Evolutionary conservation across 1,284 basidiomycete species (phyloP).

Genomic region (Laetiporus sulphureus): DNA sequence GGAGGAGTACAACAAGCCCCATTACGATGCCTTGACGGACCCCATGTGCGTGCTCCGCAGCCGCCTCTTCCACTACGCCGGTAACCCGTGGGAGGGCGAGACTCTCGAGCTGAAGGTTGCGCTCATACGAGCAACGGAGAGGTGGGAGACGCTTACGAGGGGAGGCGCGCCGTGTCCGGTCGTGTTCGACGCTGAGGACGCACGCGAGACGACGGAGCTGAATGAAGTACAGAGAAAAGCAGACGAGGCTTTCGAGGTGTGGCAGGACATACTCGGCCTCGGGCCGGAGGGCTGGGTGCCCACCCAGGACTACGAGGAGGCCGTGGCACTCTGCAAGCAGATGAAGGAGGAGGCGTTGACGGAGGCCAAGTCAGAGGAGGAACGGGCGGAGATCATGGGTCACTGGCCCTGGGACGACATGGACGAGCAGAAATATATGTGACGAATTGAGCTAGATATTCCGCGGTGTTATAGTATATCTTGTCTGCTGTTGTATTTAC

Average conservation of each 20-base stretch:
- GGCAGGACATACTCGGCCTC: slow-evolving; percentile 22
- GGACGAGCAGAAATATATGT: slow-evolving; percentile 38
- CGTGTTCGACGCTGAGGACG: too few relatives aligned
- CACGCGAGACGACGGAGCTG: slow-evolving; percentile 33
- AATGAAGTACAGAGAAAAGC: slow-evolving; percentile 20
- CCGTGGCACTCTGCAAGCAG: slow-evolving; percentile 25
- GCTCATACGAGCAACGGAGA: slow-evolving; percentile 33
- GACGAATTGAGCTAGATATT: slow-evolving; percentile 3
- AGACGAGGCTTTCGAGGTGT: slow-evolving; percentile 26
- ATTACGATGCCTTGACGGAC: slow-evolving; percentile 31
- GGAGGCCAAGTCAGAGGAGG: slow-evolving; percentile 21
- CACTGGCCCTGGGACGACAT: slow-evolving; percentile 42
- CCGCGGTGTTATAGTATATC: neutral
- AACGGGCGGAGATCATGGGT: slow-evolving; percentile 26
- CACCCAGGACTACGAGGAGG: slow-evolving; percentile 29
- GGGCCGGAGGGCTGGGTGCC: slow-evolving; percentile 37
- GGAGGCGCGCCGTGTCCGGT: too few relatives aligned
- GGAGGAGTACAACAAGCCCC: slow-evolving; percentile 33
- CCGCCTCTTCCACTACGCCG: slow-evolving; percentile 35
- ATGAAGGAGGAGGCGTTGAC: slow-evolving; percentile 28
- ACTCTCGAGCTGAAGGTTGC: slow-evolving; percentile 32
- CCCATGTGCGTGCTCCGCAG: slow-evolving; percentile 24
- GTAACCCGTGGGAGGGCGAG: slow-evolving; percentile 41
- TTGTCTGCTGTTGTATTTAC: too few relatives aligned
- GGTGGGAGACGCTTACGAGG: slow-evolving; percentile 32